Evolutionary conservation across 2,329 filamentous ascomycete species (phyloP).

Genomic region (Metarhizium brunneum): DNA sequence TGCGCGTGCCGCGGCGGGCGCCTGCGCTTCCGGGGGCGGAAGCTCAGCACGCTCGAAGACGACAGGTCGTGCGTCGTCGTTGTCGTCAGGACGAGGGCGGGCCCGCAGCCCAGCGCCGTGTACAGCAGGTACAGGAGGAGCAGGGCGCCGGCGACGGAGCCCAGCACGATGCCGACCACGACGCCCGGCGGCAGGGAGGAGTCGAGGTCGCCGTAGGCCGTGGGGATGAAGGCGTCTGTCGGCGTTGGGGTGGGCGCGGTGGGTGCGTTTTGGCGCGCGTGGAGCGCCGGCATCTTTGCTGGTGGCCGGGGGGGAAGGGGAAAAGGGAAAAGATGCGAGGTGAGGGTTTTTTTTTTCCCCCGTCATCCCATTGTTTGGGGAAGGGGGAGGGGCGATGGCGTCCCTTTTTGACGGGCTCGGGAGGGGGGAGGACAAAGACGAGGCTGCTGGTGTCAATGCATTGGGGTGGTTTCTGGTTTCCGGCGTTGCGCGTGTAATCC

Average conservation of each 20-base stretch:
- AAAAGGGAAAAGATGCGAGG: too few species aligned
- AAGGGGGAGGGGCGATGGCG: too few species aligned
- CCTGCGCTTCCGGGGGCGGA: slow-evolving; percentile 2
- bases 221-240: slow-evolving; percentile 20
- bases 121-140: slow-evolving; percentile 44
- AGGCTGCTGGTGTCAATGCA: too few species aligned
- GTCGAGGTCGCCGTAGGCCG: slow-evolving; percentile 23
- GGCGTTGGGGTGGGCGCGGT: slow-evolving; percentile 9
- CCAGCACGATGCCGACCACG: slow-evolving; percentile 35
- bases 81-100: slow-evolving; percentile 13
- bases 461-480: too few species aligned
- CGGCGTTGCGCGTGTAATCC: too few species aligned
- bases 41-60: slow-evolving; percentile 9
- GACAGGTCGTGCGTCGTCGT: not conserved
- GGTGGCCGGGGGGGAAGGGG: too few species aligned
- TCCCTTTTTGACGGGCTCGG: too few species aligned
- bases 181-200: slow-evolving; percentile 33
- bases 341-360: too few species aligned
- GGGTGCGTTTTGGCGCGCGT: slow-evolving; percentile 3
- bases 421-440: too few species aligned
- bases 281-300: not conserved
- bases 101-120: slow-evolving; percentile 35
- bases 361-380: too few species aligned
- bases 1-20: slow-evolving; percentile 18
- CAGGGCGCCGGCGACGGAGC: slow-evolving; percentile 39